These are phyloP conservation scores for Cladosporium sp. DNA, from an alignment of 2,329 filamentous ascomycete genomes.

Conservation along the genomic window DNA sequence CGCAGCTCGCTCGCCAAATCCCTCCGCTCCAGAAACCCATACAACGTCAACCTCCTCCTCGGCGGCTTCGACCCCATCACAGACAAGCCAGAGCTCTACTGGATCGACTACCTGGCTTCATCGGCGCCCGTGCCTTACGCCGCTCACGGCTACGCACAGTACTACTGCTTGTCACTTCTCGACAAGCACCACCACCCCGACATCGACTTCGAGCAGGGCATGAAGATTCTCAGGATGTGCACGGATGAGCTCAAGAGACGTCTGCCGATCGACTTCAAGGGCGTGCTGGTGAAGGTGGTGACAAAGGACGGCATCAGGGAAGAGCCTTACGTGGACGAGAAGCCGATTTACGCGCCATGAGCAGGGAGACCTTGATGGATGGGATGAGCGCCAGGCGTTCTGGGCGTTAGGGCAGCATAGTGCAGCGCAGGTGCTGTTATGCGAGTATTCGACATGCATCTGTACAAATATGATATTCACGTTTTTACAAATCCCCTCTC, in stretches of 20 bases:
- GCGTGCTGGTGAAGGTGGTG: constrained; percentile 82
- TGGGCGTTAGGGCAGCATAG: constrained; percentile 19
- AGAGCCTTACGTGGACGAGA: constrained; percentile 74
- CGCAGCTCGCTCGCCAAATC: constrained; percentile 89
- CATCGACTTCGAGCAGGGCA: constrained; percentile 82
- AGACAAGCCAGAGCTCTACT: constrained; percentile 88
- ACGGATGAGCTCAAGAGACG: constrained; percentile 95
- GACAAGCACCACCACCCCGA: constrained; percentile 99
- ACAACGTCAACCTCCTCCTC: constrained; percentile 94
- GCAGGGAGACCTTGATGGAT: constrained; percentile 19
- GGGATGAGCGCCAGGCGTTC: constrained; percentile 19
- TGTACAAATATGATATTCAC: constrained; percentile 21
- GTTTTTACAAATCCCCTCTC: background rate
- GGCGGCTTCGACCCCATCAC: constrained; percentile 92
- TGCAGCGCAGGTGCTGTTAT: constrained; percentile 14
- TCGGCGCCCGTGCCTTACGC: constrained; percentile 89
- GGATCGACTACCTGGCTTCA: constrained; percentile 94
- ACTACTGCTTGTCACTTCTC: constrained; percentile 96
- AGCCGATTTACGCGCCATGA: constrained; percentile 36
- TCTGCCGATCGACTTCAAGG: constrained; percentile 98
- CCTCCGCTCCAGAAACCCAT: constrained; percentile 87
- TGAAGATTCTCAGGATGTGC: constrained; percentile 92
- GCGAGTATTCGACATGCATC: constrained; percentile 18
- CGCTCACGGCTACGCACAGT: constrained; percentile 98
- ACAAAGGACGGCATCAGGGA: constrained; percentile 91